Evolutionary conservation across 1,284 basidiomycete genomes (phyloP).

Genomic region (Rhizoctonia solani): DNA sequence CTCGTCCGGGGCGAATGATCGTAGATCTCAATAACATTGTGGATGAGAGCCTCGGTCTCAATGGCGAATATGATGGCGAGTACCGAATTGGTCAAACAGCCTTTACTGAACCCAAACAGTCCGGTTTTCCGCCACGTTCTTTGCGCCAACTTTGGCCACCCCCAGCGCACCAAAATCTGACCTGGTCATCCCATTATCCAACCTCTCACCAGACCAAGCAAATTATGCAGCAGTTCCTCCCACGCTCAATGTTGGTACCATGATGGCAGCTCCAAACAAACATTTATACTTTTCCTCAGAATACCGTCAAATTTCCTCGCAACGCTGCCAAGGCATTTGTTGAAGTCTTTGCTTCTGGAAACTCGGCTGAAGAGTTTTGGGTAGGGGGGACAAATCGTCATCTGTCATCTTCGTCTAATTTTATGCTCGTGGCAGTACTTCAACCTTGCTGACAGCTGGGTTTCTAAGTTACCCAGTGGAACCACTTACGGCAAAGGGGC

Average conservation of each 20-base stretch:
- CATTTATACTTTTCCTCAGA: conserved; percentile 48
- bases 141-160: conserved; percentile 57
- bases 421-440: conserved; percentile 63
- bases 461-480: conserved; percentile 57
- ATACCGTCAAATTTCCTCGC: conserved; percentile 67
- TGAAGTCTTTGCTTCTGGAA: conserved; percentile 73
- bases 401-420: conserved; percentile 9
- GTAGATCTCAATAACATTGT: conserved; percentile 73
- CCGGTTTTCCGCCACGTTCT: conserved; percentile 69
- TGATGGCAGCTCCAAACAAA: not conserved
- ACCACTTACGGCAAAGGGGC: conserved; percentile 65
- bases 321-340: conserved; percentile 71
- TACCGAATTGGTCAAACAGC: not conserved
- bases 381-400: conserved; percentile 47
- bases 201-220: conserved; percentile 62
- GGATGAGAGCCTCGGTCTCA: conserved; percentile 51
- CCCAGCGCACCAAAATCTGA: conserved; percentile 64
- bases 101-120: conserved; percentile 50
- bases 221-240: conserved; percentile 73
- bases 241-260: conserved; percentile 60
- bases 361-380: conserved; percentile 77
- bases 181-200: conserved; percentile 69
- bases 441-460: conserved; percentile 65
- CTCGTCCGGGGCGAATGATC: conserved; percentile 66
- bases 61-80: conserved; percentile 71